phyloP scores from a whole-genome alignment of 1,284 basidiomycete genomes.

The Porodaedalea pini region DNA sequence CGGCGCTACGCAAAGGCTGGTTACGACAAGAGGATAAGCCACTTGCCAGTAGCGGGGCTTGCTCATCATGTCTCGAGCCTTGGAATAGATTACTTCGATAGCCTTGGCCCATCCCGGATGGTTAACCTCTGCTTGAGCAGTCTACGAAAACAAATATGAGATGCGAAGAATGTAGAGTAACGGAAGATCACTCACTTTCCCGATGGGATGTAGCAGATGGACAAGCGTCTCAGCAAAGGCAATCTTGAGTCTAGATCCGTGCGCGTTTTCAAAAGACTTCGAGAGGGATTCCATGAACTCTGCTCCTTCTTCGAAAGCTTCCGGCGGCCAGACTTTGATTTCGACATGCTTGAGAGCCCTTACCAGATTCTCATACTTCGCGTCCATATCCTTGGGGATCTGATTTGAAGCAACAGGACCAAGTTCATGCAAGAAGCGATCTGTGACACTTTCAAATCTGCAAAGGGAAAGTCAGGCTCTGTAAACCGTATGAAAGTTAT shows the following conservation, averaged over 20 bases:
- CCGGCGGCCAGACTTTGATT: constrained; percentile 90
- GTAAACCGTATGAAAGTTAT: neutral
- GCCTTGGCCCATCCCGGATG: constrained; percentile 94
- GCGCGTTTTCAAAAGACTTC: constrained; percentile 79
- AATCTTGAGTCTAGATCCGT: constrained; percentile 80
- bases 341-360: constrained; percentile 75
- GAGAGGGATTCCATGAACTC: constrained; percentile 87
- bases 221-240: constrained; percentile 85
- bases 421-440: constrained; percentile 79
- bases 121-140: constrained; percentile 94
- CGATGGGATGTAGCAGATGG: constrained; percentile 82
- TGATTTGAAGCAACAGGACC: constrained; percentile 69
- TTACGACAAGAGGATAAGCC: constrained; percentile 84
- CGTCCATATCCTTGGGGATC: constrained; percentile 74
- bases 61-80: constrained; percentile 81
- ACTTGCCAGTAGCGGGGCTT: constrained; percentile 91
- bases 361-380: constrained; percentile 79
- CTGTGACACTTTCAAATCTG: constrained; percentile 85
- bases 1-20: constrained; percentile 83
- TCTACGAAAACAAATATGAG: constrained; percentile 41
- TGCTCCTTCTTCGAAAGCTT: constrained; percentile 90
- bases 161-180: constrained; percentile 8
- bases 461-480: no score
- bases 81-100: constrained; percentile 80
- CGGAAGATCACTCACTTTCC: constrained; percentile 55